Evolutionary conservation across 495 filamentous ascomycete genomes (phyloP).

Genomic region (Neurospora sp.): DNA sequence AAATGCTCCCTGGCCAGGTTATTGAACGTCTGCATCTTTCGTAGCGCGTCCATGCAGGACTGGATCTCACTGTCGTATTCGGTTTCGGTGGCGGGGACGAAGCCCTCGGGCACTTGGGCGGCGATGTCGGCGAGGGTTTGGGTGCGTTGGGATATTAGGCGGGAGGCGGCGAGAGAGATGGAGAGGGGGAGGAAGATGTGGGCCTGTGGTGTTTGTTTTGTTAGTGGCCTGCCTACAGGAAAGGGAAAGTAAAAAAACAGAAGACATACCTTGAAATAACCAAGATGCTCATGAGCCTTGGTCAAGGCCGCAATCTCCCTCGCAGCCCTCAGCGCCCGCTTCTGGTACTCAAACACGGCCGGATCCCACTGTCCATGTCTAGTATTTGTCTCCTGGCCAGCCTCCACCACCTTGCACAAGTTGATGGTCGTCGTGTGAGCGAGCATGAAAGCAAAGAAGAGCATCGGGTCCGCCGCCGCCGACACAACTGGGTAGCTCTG

Average conservation of each 20-base stretch:
- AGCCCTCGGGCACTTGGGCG: not conserved
- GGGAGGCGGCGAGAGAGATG: constrained; percentile 13
- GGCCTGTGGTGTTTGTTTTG: constrained; percentile 1
- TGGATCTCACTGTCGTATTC: constrained; percentile 5
- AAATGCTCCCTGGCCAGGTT: constrained; percentile 18
- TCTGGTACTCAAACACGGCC: constrained; percentile 20
- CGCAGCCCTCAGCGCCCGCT: constrained; percentile 27
- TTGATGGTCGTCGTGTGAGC: constrained; percentile 36
- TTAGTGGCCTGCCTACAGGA: not conserved
- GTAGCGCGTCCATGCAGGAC: constrained; percentile 15
- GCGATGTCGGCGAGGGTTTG: not conserved
- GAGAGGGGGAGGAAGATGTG: constrained; percentile 20
- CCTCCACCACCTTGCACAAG: constrained; percentile 25
- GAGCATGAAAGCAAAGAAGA: constrained; percentile 32
- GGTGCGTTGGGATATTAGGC: constrained; percentile 2
- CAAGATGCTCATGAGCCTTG: constrained; percentile 31
- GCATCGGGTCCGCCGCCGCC: constrained; percentile 35
- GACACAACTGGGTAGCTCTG: constrained; percentile 22
- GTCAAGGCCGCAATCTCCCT: constrained; percentile 30
- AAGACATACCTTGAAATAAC: constrained; percentile 31
- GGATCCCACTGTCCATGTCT: not conserved
- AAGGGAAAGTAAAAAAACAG: not conserved
- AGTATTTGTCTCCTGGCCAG: not conserved
- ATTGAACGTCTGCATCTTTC: constrained; percentile 21
- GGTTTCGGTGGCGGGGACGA: not conserved